Evolutionary conservation across 2,329 filamentous ascomycete genomes (phyloP), one percentile per base, ranked within the genome.

Genomic region (Aureobasidium zeae): DNA sequence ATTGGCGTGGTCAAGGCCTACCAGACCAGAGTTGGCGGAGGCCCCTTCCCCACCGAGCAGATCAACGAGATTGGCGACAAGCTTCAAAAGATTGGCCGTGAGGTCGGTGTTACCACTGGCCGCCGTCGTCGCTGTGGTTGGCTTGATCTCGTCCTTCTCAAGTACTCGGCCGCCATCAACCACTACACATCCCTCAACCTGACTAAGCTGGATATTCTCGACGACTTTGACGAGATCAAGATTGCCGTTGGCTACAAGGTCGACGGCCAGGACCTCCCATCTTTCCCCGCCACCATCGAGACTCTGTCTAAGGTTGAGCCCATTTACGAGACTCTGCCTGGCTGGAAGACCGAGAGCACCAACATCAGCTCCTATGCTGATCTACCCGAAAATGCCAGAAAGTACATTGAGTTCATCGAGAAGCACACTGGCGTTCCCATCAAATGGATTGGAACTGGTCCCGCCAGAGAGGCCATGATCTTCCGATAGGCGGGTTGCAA

Each of bases 201-300:
- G 45, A 80, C 76, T 46, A 80, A 80, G 62, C 71, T 84, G 16
- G 80, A 85, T 53, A 72, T 86, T 26, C 70, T 87, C 12, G 83
- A 87, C 58, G 75, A 75, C 22, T 86, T 94, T 59, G 70, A 75
- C 8, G 79, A 77, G 55, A 74, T 93, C 63, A 83, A 87, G 61
- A 70, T 85, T 38, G 83, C 82, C 13, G 75, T 82, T 11, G 78
- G 76, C 2, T 94, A 94, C 66, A 67, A 67, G 10, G 52, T 74
- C 56, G 70, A 74, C 38, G 75, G 74, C 31, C 57, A 73, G 55
- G 64, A 66, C 44, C 61, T 82, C 9, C 68, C 73, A 13, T 76
- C 71, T 10, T 86, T 83, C 70, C 83, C 77, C 4, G 77, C 79
- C 6, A 74, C 82, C 54, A 69, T 77, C 12, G 64, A 69, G 30